phyloP scores from a whole-genome alignment of 129 eudicot genomes.

The Artemisia annua region DNA sequence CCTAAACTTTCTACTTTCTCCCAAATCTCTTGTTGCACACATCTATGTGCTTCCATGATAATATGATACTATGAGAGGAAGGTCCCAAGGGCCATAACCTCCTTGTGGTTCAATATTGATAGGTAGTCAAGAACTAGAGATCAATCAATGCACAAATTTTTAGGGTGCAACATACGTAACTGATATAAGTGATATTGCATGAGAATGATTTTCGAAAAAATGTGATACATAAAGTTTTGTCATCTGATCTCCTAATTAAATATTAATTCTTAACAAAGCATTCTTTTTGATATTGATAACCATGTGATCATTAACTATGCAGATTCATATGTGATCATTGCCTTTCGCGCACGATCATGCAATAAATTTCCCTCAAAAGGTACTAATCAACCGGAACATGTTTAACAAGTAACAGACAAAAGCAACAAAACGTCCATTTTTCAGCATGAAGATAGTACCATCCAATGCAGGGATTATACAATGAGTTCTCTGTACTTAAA shows the following conservation, averaged over 20 bases:
- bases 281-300: conserved; percentile 1
- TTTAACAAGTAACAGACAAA: no score
- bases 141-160: background rate
- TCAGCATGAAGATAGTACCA: no score
- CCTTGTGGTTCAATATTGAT: background rate
- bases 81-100: background rate
- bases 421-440: no score
- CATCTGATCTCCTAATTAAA: background rate
- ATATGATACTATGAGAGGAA: background rate
- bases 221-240: background rate
- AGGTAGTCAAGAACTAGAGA: background rate
- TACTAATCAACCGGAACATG: no score
- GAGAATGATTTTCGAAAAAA: background rate
- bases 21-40: background rate
- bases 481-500: no score
- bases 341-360: background rate
- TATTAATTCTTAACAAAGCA: background rate
- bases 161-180: background rate
- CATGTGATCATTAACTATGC: background rate
- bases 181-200: background rate
- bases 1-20: background rate
- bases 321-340: background rate
- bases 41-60: background rate
- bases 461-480: no score
- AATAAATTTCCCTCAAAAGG: background rate